Base-by-base conservation (phyloP, 2,329 filamentous ascomycete species). In the Penicillium sp. region DNA sequence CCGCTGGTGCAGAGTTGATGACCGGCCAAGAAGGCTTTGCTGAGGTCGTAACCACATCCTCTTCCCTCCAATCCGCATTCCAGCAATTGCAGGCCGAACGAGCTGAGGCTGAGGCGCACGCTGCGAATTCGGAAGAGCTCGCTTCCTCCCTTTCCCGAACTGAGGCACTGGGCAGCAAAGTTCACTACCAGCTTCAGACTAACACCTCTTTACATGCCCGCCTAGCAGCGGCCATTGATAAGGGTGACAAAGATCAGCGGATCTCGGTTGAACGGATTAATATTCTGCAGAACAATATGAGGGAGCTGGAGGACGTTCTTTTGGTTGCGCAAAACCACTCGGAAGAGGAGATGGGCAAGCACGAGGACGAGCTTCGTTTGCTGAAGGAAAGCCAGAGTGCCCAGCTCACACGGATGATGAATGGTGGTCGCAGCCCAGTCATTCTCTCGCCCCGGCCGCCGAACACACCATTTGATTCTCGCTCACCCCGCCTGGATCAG, bases 211-310 rank as follows among this genome's bases (percentile, higher is more conserved):
- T 99, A 47, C 88, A 91, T 54, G 79, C 84, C 53, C 88, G 93
- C 40, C 85, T 99, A 2, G 80, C 87, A 7, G 84, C 89, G 19
- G 91, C 92, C 1, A 89, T 97, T 36, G 80, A 85, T 50, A 89
- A 91, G 60, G 92, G 93, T 55, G 93, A 97, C 67, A 81, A 82
- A 31, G 90, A 94, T 65, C 92, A 96, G 71, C 87, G 87, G 67
- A 78, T 86, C 57, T 95, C 91, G 59, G 89, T 89, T 14, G 82
- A 85, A 50, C 88, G 90, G 66, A 96, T 99, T 70, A 90, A 90
- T 54, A 82, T 86, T 52, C 84, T 97, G 71, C 92, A 97, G 71
- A 83, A 83, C 59, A 88, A 87, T 55, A 86, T 99, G 54, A 90
- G 89, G 66, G 76, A 79, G 16, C 84, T 97, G 48, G 94, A 97